phyloP scores from a whole-genome alignment of 768 basidiomycete genomes.

The Favolaschia claudopus region DNA sequence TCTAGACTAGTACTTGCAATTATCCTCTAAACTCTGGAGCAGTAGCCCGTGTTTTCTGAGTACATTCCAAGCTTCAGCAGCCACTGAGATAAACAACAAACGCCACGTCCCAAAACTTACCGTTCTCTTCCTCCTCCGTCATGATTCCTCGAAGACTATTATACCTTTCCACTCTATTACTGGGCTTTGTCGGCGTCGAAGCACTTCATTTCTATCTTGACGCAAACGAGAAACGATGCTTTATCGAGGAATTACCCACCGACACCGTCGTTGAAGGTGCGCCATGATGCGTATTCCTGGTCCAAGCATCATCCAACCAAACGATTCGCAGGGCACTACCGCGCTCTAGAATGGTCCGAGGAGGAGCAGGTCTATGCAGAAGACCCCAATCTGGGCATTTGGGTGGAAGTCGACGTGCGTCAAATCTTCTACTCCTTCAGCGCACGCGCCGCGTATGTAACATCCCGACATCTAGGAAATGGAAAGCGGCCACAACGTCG shows the following conservation, averaged over 20 bases:
- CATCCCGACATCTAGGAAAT: slow-evolving; percentile 70
- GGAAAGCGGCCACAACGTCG: slow-evolving; percentile 79
- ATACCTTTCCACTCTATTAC: slow-evolving; percentile 45
- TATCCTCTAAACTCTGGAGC: not conserved
- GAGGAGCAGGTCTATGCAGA: slow-evolving; percentile 67
- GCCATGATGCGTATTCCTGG: slow-evolving; percentile 19
- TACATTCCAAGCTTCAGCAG: not conserved
- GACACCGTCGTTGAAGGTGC: slow-evolving; percentile 95
- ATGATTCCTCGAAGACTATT: slow-evolving; percentile 32
- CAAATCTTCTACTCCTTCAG: not conserved
- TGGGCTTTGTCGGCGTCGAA: slow-evolving; percentile 54
- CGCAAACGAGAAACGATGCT: slow-evolving; percentile 91
- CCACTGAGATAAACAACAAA: not conserved
- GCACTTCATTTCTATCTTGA: slow-evolving; percentile 98
- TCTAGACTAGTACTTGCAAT: no score
- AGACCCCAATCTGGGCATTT: slow-evolving; percentile 84
- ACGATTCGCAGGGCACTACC: slow-evolving; percentile 80
- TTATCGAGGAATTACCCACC: slow-evolving; percentile 94
- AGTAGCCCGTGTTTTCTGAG: not conserved
- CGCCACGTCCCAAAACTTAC: no score
- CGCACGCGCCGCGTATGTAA: not conserved
- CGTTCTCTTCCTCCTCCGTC: no score
- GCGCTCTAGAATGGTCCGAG: slow-evolving; percentile 92
- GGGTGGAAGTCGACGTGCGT: slow-evolving; percentile 90
- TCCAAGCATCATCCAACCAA: not conserved